Evolutionary conservation across 768 basidiomycete species (phyloP).

Genomic region (Rhodocollybia butyracea): DNA sequence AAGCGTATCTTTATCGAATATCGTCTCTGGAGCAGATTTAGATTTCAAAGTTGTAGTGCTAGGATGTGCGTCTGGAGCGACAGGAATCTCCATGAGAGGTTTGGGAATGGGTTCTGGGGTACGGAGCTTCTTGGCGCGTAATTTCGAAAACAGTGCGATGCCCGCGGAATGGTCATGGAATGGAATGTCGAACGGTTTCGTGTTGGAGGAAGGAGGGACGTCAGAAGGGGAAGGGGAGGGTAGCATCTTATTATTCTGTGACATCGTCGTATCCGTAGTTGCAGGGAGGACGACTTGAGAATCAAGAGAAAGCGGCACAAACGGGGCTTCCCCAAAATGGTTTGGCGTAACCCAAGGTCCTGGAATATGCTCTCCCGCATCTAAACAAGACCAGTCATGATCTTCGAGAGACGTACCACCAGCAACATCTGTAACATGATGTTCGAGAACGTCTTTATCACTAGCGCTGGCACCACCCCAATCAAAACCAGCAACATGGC

Average conservation of each 20-base stretch:
- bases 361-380: neutral
- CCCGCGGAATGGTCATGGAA: constrained; percentile 28
- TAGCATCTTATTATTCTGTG: neutral
- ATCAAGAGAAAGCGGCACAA: constrained; percentile 17
- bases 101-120: neutral
- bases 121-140: constrained; percentile 36
- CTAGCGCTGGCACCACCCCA: neutral
- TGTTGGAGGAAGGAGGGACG: neutral
- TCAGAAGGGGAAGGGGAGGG: neutral
- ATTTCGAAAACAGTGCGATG: constrained; percentile 33
- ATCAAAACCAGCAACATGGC: too few relatives aligned
- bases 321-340: constrained; percentile 10
- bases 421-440: too few relatives aligned
- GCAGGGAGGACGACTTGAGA: constrained; percentile 9
- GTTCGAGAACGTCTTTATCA: neutral
- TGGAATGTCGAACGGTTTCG: constrained; percentile 12
- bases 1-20: constrained; percentile 45
- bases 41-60: constrained; percentile 2
- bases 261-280: too few relatives aligned
- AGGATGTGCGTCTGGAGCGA: neutral
- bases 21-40: constrained; percentile 32
- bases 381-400: neutral
- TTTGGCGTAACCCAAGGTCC: neutral
- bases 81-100: neutral
- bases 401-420: neutral